Evolutionary conservation across 1,284 basidiomycete genomes (phyloP).

Genomic region (Nidula niveotomentosa): DNA sequence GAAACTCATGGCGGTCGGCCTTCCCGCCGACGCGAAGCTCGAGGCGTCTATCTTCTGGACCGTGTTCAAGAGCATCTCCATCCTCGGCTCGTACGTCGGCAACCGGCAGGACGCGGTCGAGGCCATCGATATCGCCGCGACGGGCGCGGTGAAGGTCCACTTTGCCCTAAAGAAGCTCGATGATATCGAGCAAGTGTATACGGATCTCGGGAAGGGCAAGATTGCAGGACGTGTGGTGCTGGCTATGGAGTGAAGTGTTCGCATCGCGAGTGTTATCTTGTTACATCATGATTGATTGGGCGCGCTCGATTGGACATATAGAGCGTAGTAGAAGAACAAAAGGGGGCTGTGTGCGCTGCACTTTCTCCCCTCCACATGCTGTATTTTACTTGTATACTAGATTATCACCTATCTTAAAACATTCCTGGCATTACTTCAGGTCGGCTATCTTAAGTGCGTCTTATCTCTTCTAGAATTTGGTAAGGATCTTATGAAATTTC

Average conservation of each 20-base stretch:
- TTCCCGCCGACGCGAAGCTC: conserved; percentile 62
- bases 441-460: too few relatives aligned
- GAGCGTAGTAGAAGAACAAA: too few relatives aligned
- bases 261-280: too few relatives aligned
- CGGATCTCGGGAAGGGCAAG: conserved; percentile 53
- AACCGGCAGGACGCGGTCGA: conserved; percentile 76
- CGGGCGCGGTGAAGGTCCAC: conserved; percentile 64
- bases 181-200: conserved; percentile 60
- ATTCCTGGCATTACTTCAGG: too few relatives aligned
- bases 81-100: conserved; percentile 77
- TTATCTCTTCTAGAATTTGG: too few relatives aligned
- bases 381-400: too few relatives aligned
- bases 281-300: too few relatives aligned
- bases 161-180: conserved; percentile 49
- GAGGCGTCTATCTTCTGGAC: conserved; percentile 77
- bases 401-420: too few relatives aligned
- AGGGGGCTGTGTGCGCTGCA: too few relatives aligned
- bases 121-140: conserved; percentile 69
- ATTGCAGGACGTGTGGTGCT: conserved; percentile 62
- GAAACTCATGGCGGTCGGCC: conserved; percentile 73
- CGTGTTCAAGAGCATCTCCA: conserved; percentile 66
- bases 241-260: conserved; percentile 34
- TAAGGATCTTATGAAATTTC: too few relatives aligned
- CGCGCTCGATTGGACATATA: too few relatives aligned
- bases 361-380: too few relatives aligned